phyloP scores from a whole-genome alignment of 345 rosid species.

The Citrus australasica region DNA sequence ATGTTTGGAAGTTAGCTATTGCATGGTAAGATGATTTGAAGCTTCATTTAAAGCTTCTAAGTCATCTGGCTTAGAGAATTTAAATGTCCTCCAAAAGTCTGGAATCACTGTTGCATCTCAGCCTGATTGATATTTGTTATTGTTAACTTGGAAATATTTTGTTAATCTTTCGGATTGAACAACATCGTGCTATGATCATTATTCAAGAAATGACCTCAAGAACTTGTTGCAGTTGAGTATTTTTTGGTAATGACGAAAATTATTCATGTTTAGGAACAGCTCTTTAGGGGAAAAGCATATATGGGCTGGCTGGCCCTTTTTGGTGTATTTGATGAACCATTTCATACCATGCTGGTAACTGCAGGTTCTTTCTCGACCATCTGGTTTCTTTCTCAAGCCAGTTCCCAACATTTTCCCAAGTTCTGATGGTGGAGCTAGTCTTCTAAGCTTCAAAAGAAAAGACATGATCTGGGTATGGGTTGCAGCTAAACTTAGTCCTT shows the following conservation, averaged over 20 bases:
- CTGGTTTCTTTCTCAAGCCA: conserved; percentile 88
- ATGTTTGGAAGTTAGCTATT: not conserved
- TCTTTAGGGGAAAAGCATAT: not conserved
- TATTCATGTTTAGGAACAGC: not conserved
- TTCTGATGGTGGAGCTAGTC: conserved; percentile 56
- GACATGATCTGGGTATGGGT: conserved; percentile 76
- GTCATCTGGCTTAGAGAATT: not conserved
- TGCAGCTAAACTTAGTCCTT: not conserved
- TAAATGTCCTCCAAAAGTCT: not conserved
- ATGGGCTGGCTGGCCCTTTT: not conserved
- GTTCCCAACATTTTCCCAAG: conserved; percentile 58
- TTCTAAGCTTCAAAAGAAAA: conserved; percentile 76
- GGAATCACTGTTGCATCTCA: not conserved
- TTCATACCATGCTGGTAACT: conserved; percentile 17
- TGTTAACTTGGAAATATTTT: not conserved
- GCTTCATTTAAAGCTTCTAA: not conserved
- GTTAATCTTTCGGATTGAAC: not conserved
- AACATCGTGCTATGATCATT: not conserved
- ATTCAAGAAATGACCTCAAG: not conserved
- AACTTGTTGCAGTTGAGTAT: not conserved
- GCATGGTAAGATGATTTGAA: not conserved
- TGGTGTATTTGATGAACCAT: not conserved
- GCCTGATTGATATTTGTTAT: not conserved
- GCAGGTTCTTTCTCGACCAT: conserved; percentile 85
- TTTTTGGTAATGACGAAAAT: not conserved